Evolutionary conservation across 129 eudicot genomes (phyloP).

Genomic region (Helianthus tuberosus): DNA sequence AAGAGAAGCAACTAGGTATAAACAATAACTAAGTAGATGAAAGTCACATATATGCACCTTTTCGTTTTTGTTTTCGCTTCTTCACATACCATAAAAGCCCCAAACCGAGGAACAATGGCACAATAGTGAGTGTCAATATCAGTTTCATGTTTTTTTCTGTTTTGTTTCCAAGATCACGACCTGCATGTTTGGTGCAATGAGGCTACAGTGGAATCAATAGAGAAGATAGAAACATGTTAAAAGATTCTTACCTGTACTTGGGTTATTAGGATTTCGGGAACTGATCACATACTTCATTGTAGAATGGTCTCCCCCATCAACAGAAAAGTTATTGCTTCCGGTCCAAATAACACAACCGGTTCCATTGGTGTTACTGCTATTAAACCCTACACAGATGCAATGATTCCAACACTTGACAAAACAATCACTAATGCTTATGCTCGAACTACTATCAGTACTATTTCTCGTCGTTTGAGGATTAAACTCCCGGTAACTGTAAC

Average conservation of each 20-base stretch:
- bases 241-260: conserved; percentile 23
- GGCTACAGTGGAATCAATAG: too few relatives aligned
- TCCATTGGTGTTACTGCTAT: not conserved
- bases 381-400: conserved; percentile 48
- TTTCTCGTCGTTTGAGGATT: not conserved
- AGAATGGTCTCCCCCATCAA: too few relatives aligned
- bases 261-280: not conserved
- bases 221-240: too few relatives aligned
- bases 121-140: conserved; percentile 20
- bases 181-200: too few relatives aligned
- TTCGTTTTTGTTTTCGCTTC: conserved; percentile 27
- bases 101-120: conserved; percentile 20
- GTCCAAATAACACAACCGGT: too few relatives aligned
- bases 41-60: conserved; percentile 19
- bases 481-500: conserved; percentile 9
- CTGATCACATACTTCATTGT: too few relatives aligned
- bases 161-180: not conserved
- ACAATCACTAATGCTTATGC: conserved; percentile 50
- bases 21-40: not conserved
- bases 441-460: conserved; percentile 15
- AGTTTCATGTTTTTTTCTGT: not conserved
- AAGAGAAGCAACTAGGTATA: not conserved
- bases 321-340: too few relatives aligned
- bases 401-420: conserved; percentile 47
- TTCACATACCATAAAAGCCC: conserved; percentile 23